Conservation (phyloP, 2,329 filamentous ascomycete species). For the Zasmidium cellare region DNA sequence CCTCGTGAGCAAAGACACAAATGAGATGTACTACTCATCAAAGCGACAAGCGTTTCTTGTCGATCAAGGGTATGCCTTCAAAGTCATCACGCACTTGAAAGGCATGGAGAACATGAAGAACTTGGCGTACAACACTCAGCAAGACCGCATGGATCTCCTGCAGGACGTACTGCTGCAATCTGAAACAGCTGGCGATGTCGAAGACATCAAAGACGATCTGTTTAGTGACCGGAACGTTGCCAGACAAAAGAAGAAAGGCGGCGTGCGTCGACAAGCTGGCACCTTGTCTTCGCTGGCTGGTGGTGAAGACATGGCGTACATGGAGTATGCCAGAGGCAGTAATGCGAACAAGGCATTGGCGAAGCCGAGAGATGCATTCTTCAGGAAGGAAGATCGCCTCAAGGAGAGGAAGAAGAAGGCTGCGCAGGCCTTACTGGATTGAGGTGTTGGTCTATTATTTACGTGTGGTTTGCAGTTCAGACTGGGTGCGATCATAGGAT, state of each 20-base stretch:
- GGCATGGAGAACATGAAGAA: conserved; percentile 83
- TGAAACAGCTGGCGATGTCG: conserved; percentile 69
- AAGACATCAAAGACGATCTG: conserved; percentile 68
- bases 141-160: conserved; percentile 81
- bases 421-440: conserved; percentile 7
- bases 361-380: conserved; percentile 45
- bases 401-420: conserved; percentile 34
- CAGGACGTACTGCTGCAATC: conserved; percentile 88
- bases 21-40: conserved; percentile 96
- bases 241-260: conserved; percentile 47
- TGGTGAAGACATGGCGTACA: conserved; percentile 92
- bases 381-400: conserved; percentile 43
- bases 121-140: conserved; percentile 75
- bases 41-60: conserved; percentile 96
- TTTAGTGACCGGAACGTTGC: conserved; percentile 58
- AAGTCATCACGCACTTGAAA: conserved; percentile 93
- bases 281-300: conserved; percentile 83
- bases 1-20: conserved; percentile 92
- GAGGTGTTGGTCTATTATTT: not conserved
- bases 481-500: not conserved
- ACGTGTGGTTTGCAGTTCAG: not conserved
- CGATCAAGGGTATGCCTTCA: conserved; percentile 98
- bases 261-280: conserved; percentile 76
- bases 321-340: conserved; percentile 46
- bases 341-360: conserved; percentile 49